These are phyloP conservation scores for Cryptococcus deneoformans DNA, from an alignment of 1,284 basidiomycete species.

Conservation along the genomic window DNA sequence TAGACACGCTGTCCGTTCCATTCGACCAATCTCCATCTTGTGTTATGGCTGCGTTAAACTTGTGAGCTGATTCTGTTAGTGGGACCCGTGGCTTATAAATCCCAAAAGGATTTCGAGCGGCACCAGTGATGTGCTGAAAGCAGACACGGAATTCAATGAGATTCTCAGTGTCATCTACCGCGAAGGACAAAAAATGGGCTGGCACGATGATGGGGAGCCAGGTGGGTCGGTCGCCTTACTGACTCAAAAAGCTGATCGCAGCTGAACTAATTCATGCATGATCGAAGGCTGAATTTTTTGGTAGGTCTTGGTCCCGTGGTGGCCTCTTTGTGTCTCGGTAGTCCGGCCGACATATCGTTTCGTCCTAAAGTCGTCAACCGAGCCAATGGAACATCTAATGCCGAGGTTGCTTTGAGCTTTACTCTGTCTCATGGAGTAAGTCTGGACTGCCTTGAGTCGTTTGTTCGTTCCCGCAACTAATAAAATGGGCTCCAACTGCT, in stretches of 20 bases:
- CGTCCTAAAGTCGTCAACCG: constrained; percentile 19
- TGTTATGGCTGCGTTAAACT: constrained; percentile 25
- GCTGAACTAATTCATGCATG: background rate
- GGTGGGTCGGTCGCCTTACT: constrained; percentile 18
- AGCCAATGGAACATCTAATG: background rate
- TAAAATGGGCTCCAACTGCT: background rate
- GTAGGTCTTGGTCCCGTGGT: constrained; percentile 41
- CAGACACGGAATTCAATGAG: constrained; percentile 33
- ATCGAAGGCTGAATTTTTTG: background rate
- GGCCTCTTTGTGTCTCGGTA: constrained; percentile 37
- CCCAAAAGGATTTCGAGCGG: background rate
- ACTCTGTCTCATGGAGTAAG: constrained; percentile 35
- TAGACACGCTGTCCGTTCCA: constrained; percentile 33
- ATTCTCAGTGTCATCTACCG: constrained; percentile 42
- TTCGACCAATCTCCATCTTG: constrained; percentile 37
- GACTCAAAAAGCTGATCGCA: too few relatives aligned
- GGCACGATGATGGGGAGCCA: constrained; percentile 46
- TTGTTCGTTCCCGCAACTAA: too few relatives aligned
- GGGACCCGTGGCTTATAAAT: background rate
- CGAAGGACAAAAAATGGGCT: constrained; percentile 47
- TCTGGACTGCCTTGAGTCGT: constrained; percentile 1
- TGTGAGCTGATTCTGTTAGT: constrained; percentile 19
- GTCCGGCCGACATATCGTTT: constrained; percentile 37
- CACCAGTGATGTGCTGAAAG: background rate
- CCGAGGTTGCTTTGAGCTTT: constrained; percentile 18